Base-by-base conservation (phyloP, 805 yeast species). In the Candida tibetensis region DNA sequence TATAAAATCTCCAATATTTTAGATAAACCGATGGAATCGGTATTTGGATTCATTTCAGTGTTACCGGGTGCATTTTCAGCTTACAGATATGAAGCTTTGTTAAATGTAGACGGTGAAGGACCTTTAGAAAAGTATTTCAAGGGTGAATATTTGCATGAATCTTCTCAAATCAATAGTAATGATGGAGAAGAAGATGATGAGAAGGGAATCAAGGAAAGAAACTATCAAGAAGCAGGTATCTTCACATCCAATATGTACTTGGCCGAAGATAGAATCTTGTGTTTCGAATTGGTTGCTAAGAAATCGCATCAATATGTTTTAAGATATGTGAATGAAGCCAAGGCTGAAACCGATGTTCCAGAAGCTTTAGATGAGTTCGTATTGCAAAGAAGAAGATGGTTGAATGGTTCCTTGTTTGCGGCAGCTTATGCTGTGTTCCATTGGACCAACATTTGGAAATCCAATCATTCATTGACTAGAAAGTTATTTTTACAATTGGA, bases 61-160 rank as follows among this genome's bases (percentile, higher is more conserved):
- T 72, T 93, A 37, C 98, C 98, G 0, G 98, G 98, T 53, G 98
- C 98, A 0, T 90, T 93, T 52, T 85, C 95, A 12, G 99, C 98
- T 0, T 91, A 93, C 59, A 70, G 98, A 43, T 90, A 81, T 53
- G 76, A 71, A 26, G 98, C 97, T 0, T 69, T 91, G 26, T 72
- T 72, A 48, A 81, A 82, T 51, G 75, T 74, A 7, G 71, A 79
- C 44, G 96, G 96, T 4, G 76, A 77, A 28, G 89, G 87, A 1
- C 99, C 99, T 3, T 64, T 91, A 42, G 87, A 82, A 42, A 86
- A 88, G 58, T 91, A 91, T 58, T 83, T 93, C 63, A 86, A 88
- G 60, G 98, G 98, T 48, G 97, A 91, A 60, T 83, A 81, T 41
- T 70, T 90, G 46, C 83, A 79, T 42, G 82, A 81, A 41, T 69